Evolutionary conservation across 768 basidiomycete species (phyloP), one percentile per base, ranked within the genome.

Genomic region (Serendipita sp.): DNA sequence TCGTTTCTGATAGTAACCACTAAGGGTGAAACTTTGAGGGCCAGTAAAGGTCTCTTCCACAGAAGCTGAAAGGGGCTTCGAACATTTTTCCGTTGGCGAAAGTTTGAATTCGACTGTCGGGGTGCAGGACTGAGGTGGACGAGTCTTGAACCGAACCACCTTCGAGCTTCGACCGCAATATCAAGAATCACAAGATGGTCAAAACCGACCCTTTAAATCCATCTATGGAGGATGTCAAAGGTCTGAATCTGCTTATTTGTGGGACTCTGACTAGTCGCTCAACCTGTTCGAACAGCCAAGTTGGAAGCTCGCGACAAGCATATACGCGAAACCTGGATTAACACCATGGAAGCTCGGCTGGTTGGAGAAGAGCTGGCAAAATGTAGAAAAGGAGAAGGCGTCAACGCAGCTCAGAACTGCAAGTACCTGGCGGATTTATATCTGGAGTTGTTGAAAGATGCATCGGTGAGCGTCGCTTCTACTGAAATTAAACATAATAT

Each of bases 251-350:
- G 8, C n/a, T 51, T n/a, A 51, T 5, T 32, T 51, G 5, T 8
- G 7, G n/a, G 8, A 32, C 8, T 51, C n/a, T 5, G 48, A 32
- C 5, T 7, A 51, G 8, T n/a, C n/a, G 48, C 48, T 51, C 48
- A 51, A 18, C 8, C 7, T 18, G 10, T 11, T 36, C 16, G 23
- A 3, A 54, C 51, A 72, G 71, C 65, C 18, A 69, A 65, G 60
- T 64, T 67, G 45, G 69, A 66, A 18, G 65, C 66, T 16, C 86
- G 89, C 45, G 91, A 95, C 67, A 76, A 82, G 52, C 78, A 82
- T 74, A 78, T 97, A 71, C 84, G 89, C 63, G 93, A 97, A 76
- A 89, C 89, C 62, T 98, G 94, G 94, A 82, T 96, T 36, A 86
- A 85, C 69, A 86, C 89, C 23, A 95, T 97, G 92, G 93, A 96